Conservation (phyloP, 495 filamentous ascomycete species). For the Cudoniella acicularis region DNA sequence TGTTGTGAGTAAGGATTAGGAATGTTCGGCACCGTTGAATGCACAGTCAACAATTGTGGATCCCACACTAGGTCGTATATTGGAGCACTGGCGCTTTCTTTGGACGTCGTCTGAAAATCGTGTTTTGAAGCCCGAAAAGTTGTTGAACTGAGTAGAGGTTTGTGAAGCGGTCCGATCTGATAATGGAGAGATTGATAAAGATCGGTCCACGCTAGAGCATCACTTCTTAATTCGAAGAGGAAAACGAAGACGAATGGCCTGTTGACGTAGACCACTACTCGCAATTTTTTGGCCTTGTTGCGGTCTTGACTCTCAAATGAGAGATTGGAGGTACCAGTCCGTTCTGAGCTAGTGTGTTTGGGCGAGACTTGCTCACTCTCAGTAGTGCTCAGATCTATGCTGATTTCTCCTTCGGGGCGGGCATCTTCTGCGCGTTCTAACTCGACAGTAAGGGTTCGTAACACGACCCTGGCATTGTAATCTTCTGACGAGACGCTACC, state of each 20-base stretch:
- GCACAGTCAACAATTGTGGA: conserved; percentile 67
- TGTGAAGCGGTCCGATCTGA: conserved; percentile 75
- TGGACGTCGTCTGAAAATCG: conserved; percentile 27
- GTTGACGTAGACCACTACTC: conserved; percentile 68
- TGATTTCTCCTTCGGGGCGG: conserved; percentile 33
- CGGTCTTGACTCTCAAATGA: conserved; percentile 43
- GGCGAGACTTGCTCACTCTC: conserved; percentile 14
- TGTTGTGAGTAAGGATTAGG: conserved; percentile 51
- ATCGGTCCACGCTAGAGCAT: conserved; percentile 58
- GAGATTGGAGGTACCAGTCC: conserved; percentile 18
- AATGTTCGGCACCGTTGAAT: conserved; percentile 87
- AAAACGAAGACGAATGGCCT: conserved; percentile 90
- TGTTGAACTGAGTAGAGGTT: conserved; percentile 65
- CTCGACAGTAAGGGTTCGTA: conserved; percentile 49
- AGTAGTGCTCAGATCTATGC: conserved; percentile 41
- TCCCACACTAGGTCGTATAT: conserved; percentile 90
- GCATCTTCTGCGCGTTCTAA: conserved; percentile 34
- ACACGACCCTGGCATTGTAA: conserved; percentile 36
- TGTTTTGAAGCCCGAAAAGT: conserved; percentile 44
- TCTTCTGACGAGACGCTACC: conserved; percentile 20
- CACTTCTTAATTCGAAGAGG: conserved; percentile 70
- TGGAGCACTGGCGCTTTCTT: conserved; percentile 26
- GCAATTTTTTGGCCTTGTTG: conserved; percentile 54
- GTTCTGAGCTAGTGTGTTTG: conserved; percentile 17
- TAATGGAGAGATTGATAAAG: conserved; percentile 82